Conservation (phyloP, 2,329 filamentous ascomycete species). For the Colletotrichum paranaense region DNA sequence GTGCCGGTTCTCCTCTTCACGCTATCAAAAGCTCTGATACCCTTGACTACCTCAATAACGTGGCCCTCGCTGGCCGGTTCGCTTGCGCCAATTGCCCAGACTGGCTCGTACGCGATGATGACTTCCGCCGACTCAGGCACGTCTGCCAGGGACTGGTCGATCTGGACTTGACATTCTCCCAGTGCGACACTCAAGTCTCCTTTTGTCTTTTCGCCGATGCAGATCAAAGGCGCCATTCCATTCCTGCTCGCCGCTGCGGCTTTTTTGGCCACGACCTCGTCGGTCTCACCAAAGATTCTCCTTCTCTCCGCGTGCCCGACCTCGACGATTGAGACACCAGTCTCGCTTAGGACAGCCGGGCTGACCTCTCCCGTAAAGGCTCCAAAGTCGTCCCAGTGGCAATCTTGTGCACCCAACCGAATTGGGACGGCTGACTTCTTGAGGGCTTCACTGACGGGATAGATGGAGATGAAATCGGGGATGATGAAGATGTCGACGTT, state of each 20-base stretch:
- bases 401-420: slow-evolving; percentile 76
- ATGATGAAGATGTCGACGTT: slow-evolving; percentile 78
- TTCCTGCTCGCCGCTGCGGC: slow-evolving; percentile 75
- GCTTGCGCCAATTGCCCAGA: slow-evolving; percentile 86
- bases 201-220: slow-evolving; percentile 77
- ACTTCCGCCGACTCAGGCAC: slow-evolving; percentile 74
- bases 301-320: slow-evolving; percentile 85
- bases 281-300: slow-evolving; percentile 79
- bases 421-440: slow-evolving; percentile 62
- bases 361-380: slow-evolving; percentile 85
- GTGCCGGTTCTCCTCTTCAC: slow-evolving; percentile 62
- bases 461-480: slow-evolving; percentile 79
- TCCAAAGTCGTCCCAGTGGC: slow-evolving; percentile 75
- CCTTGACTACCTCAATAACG: slow-evolving; percentile 76
- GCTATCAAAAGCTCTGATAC: slow-evolving; percentile 66
- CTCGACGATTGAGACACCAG: slow-evolving; percentile 79
- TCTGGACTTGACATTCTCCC: slow-evolving; percentile 73
- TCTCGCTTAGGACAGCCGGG: slow-evolving; percentile 72
- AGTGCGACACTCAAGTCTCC: slow-evolving; percentile 68
- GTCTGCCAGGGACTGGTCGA: slow-evolving; percentile 70
- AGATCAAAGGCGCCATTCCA: slow-evolving; percentile 81
- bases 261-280: slow-evolving; percentile 74
- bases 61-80: slow-evolving; percentile 79
- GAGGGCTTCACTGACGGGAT: slow-evolving; percentile 62
- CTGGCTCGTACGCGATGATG: slow-evolving; percentile 86